Conservation (phyloP, 805 yeast species). For the Lachancea lanzarotensis region DNA sequence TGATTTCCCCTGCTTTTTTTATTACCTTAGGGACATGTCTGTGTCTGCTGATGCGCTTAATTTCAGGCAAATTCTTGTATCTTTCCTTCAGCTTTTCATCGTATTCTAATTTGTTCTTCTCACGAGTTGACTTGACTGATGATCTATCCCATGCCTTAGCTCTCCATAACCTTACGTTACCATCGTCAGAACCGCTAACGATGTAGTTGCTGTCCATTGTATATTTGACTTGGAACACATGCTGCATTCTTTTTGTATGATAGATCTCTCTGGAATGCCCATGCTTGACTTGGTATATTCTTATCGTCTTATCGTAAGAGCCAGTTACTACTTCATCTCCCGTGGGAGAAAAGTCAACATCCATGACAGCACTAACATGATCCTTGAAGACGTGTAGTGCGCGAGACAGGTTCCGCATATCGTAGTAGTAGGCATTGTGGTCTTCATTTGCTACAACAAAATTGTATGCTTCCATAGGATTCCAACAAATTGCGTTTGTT, state of each 20-base stretch:
- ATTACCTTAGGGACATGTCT: conserved; percentile 84
- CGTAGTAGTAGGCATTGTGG: conserved; percentile 91
- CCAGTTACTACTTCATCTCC: conserved; percentile 96
- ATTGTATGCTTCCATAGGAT: conserved; percentile 94
- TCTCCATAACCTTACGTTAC: conserved; percentile 93
- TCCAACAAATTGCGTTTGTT: conserved; percentile 87
- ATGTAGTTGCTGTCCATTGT: conserved; percentile 87
- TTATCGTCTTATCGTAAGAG: conserved; percentile 86
- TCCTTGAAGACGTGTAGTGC: conserved; percentile 85
- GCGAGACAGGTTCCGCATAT: conserved; percentile 84
- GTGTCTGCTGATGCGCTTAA: conserved; percentile 81
- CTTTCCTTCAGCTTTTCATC: conserved; percentile 88
- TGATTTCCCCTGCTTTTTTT: conserved; percentile 85
- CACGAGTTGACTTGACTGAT: conserved; percentile 70
- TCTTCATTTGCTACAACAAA: conserved; percentile 92
- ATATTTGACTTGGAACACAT: conserved; percentile 74
- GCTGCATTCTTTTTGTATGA: conserved; percentile 97
- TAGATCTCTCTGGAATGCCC: conserved; percentile 95
- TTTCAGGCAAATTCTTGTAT: conserved; percentile 94
- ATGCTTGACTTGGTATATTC: conserved; percentile 66
- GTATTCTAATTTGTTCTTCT: conserved; percentile 79
- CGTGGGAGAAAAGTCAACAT: conserved; percentile 91
- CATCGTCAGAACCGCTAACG: conserved; percentile 90
- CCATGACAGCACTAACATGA: conserved; percentile 94
- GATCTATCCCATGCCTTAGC: conserved; percentile 79